Evolutionary conservation across 306 rosid species (phyloP).

Genomic region (Myrica gale): DNA sequence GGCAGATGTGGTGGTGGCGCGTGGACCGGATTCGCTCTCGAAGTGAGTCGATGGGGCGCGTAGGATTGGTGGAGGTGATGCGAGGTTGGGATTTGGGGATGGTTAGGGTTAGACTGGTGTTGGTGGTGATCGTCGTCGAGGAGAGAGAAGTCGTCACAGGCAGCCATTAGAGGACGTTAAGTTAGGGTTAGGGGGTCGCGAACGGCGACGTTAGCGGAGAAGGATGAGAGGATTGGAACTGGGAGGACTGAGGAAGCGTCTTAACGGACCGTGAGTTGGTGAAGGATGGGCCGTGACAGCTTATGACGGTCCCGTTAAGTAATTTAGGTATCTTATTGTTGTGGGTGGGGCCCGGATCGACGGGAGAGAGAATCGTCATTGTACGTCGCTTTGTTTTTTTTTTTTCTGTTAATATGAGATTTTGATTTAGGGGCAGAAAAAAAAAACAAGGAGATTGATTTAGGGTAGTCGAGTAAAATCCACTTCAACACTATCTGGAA

Average conservation of each 20-base stretch:
- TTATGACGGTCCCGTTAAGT: conserved; percentile 86
- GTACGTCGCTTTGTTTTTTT: too few relatives aligned
- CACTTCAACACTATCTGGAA: too few relatives aligned
- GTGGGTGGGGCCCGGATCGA: conserved; percentile 8
- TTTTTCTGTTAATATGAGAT: too few relatives aligned
- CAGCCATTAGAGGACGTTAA: conserved; percentile 80
- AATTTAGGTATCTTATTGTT: neutral
- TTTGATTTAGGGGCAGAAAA: too few relatives aligned
- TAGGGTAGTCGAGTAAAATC: too few relatives aligned
- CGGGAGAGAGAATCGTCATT: neutral
- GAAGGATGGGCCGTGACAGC: conserved; percentile 52
- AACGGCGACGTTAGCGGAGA: conserved; percentile 65
- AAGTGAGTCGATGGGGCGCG: conserved; percentile 51
- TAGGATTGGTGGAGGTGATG: conserved; percentile 57
- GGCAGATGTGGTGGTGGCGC: conserved; percentile 33
- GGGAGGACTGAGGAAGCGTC: conserved; percentile 28
- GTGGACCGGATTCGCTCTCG: conserved; percentile 36
- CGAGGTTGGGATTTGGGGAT: conserved; percentile 33
- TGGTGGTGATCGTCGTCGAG: conserved; percentile 62
- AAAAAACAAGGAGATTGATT: too few relatives aligned
- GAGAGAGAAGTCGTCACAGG: conserved; percentile 93
- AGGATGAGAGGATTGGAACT: conserved; percentile 26
- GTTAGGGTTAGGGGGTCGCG: conserved; percentile 49
- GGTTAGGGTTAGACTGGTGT: conserved; percentile 36
- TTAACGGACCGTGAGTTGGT: conserved; percentile 69